Evolutionary conservation across 2,329 filamentous ascomycete species (phyloP), one percentile per base, ranked within the genome.

Genomic region (Colletotrichum siamense): DNA sequence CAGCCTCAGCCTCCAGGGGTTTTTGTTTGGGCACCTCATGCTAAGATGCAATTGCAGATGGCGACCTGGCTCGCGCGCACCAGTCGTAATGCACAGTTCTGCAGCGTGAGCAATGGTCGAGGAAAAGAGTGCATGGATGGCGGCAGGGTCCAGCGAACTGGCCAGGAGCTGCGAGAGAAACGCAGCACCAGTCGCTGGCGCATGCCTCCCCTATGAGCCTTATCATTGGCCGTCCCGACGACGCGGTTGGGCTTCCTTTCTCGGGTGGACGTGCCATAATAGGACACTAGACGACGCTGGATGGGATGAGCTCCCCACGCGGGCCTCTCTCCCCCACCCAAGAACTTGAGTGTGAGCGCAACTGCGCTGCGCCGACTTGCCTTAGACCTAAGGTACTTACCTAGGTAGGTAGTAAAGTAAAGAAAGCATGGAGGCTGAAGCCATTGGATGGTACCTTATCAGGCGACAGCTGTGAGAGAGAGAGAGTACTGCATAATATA

Each of bases 141-240:
- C 8, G 30, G n/a, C 71, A 70, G 15, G 30, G 57, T 26, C 39
- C 49, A 22, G 62, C 26, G 15, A 69, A 59, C 30, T 13, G 24
- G 44, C 8, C 8, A 24, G 28, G 68, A 61, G 44, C 44, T 22
- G n/a, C 44, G 44, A 32, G 9, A 62, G 28, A 32, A 44, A 18
- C 39, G 24, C 55, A 63, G 52, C 70, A 49, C 75, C 75, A 77
- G 71, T 77, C 75, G 30, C 61, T 75, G 10, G 63, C 62, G 66
- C 71, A 77, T 77, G 75, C 75, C 39, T 67, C 63, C 72, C 57
- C 32, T 28, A 15, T 13, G 28, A 57, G 32, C 36, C 22, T 55
- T 61, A 9, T 30, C 39, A 77, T 77, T 77, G 75, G 75, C 62
- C 30, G 55, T 59, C 15, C 73, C 55, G n/a, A 39, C 6, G 8